Base-by-base conservation (phyloP, 352 stramenopile genomes). In the Phytophthora cactorum region DNA sequence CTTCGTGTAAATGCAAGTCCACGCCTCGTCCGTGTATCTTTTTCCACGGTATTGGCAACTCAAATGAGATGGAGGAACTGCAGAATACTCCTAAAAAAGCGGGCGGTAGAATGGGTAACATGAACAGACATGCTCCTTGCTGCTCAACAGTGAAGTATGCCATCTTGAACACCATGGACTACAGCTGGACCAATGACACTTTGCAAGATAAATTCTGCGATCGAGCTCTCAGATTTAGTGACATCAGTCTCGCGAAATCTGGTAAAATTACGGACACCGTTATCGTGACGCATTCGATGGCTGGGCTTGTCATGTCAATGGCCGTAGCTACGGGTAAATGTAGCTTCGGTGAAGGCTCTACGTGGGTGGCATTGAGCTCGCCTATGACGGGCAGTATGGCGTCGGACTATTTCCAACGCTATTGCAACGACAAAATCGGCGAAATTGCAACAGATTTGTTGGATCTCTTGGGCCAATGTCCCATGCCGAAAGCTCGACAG, bases 391-490 rank as follows among this genome's bases (percentile, higher is more conserved):
- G 67, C 0, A 74, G 59, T 53, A 79, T 82, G 74, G 60, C 51
- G 0, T 75, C 71, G 0, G 71, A 79, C 32, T 70, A 67, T 17
- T 57, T 69, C 44, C 66, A 77, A 45, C 59, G 68, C 25, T 63
- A 70, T 29, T 84, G 73, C n/a, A 53, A 52, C 5, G 78, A 70
- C 31, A 34, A 66, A 14, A 53, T 53, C 11, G 56, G 60, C 50
- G 5, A 7, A 71, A 15, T 65, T 0, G 41, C 27, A 3, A 44
- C 46, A 1, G 17, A 58, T 28, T 27, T 80, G 1, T 46, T 78
- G 14, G 49, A 67, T 3, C 22, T 79, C 0, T 45, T 86, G 2
- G 73, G 71, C 0, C 52, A 80, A 22, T 90, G 79, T 17, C 82
- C 77, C 0, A 50, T 73, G 10, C 59, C 56, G 29, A 25, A 25